These are phyloP conservation scores for Penicillium sp. DNA, from an alignment of 2,329 filamentous ascomycete species.

Conservation along the genomic window DNA sequence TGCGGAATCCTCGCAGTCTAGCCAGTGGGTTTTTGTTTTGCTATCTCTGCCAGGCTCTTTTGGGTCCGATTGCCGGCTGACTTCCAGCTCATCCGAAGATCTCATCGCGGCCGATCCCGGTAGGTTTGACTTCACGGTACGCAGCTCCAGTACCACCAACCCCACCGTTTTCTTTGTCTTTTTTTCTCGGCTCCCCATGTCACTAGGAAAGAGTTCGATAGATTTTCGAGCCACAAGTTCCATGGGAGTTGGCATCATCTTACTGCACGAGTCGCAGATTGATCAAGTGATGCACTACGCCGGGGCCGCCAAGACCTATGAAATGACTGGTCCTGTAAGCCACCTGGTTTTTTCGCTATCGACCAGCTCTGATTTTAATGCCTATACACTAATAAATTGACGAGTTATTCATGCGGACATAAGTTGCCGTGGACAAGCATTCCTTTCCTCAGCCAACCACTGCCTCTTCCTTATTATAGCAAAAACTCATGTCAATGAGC, in stretches of 20 bases:
- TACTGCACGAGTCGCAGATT: neutral
- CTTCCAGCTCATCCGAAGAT: conserved; percentile 11
- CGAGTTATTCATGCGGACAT: too few relatives aligned
- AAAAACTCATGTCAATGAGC: too few relatives aligned
- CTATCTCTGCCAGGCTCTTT: neutral
- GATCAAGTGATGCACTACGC: neutral
- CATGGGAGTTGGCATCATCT: neutral
- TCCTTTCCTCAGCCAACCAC: too few relatives aligned
- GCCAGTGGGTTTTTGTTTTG: neutral
- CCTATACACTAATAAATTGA: too few relatives aligned
- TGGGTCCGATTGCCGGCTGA: conserved; percentile 2
- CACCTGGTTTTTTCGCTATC: neutral
- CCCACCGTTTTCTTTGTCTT: neutral
- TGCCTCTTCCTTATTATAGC: too few relatives aligned
- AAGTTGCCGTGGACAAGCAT: too few relatives aligned
- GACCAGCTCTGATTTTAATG: neutral
- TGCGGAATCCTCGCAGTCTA: neutral
- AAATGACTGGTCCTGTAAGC: neutral
- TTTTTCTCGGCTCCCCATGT: neutral
- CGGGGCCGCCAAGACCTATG: conserved; percentile 5
- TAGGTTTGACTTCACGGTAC: neutral
- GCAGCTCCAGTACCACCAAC: neutral
- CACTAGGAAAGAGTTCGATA: neutral
- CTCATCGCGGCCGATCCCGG: conserved; percentile 17
- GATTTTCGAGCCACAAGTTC: neutral